A percentile compares a stretch with the other conserved stretches of the same genome.
Evolutionary conservation across 2,329 filamentous ascomycete genomes (phyloP).

Genomic region (Coniosporium tulheliwenetii): DNA sequence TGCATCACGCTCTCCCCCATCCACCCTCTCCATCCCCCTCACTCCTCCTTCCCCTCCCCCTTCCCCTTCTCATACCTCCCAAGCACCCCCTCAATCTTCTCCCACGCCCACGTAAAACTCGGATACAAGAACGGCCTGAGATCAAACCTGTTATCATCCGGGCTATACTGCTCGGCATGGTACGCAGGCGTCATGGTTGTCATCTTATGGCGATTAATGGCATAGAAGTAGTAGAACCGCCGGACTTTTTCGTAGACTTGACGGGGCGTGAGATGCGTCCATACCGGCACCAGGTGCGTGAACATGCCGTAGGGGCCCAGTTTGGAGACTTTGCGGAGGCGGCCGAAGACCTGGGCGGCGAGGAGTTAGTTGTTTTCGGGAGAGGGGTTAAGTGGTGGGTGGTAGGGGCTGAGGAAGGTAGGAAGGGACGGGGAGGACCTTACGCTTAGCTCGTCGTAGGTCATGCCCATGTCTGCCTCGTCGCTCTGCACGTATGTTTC

Average conservation of each 20-base stretch:
- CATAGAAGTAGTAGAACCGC: slow-evolving; percentile 37
- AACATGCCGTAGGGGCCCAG: slow-evolving; percentile 40
- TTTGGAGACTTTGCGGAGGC: slow-evolving; percentile 38
- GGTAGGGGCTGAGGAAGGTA: not conserved
- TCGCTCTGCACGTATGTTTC: slow-evolving; percentile 43
- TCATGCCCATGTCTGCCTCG: slow-evolving; percentile 38
- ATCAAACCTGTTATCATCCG: slow-evolving; percentile 45
- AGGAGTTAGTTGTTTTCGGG: not conserved
- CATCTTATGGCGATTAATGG: slow-evolving; percentile 51
- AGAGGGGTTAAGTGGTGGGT: not conserved
- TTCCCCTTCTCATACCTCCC: slow-evolving; percentile 23
- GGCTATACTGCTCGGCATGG: slow-evolving; percentile 36
- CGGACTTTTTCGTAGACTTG: slow-evolving; percentile 20
- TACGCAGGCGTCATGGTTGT: slow-evolving; percentile 43
- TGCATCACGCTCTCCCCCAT: too few species aligned
- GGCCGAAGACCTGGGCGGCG: slow-evolving; percentile 30
- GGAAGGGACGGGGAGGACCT: too few species aligned
- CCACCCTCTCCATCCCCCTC: not conserved
- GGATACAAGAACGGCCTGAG: slow-evolving; percentile 40
- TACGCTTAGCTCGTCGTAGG: slow-evolving; percentile 18
- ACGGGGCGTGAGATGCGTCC: slow-evolving; percentile 22
- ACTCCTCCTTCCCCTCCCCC: not conserved
- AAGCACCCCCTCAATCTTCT: slow-evolving; percentile 32
- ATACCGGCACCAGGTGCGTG: slow-evolving; percentile 34
- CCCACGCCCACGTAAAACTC: slow-evolving; percentile 27